Evolutionary conservation across 2,329 filamentous ascomycete species (phyloP).

Genomic region (Diaporthe longicolla): DNA sequence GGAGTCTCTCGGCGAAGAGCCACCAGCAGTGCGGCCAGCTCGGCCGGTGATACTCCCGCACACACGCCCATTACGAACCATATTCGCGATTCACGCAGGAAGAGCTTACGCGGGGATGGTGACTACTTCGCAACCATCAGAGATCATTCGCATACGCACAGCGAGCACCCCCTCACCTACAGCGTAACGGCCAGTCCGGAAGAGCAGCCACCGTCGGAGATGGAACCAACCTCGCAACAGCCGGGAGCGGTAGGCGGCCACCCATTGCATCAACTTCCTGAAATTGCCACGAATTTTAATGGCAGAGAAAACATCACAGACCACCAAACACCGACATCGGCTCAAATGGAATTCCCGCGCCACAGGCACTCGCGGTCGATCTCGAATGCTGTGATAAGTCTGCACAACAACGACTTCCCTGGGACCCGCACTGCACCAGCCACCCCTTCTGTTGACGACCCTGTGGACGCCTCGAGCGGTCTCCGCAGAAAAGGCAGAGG

Average conservation of each 20-base stretch:
- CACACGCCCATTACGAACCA: conserved; percentile 65
- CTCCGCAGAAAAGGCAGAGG: conserved; percentile 60
- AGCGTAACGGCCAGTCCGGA: conserved; percentile 81
- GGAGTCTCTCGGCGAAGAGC: conserved; percentile 68
- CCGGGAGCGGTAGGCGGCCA: conserved; percentile 56
- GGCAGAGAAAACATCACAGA: conserved; percentile 51
- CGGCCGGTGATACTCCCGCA: conserved; percentile 67
- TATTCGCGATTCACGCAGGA: conserved; percentile 66
- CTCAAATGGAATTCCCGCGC: conserved; percentile 52
- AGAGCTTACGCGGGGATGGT: conserved; percentile 65
- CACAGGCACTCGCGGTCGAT: conserved; percentile 62
- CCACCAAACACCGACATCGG: conserved; percentile 50
- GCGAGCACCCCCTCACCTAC: conserved; percentile 81
- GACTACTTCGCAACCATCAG: conserved; percentile 65
- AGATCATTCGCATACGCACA: conserved; percentile 55
- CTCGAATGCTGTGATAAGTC: conserved; percentile 60
- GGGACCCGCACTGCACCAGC: conserved; percentile 53
- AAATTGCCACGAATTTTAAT: conserved; percentile 55
- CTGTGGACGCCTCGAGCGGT: conserved; percentile 58
- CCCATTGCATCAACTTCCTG: conserved; percentile 52
- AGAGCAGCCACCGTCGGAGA: conserved; percentile 55
- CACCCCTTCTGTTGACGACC: conserved; percentile 56
- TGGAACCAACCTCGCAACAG: conserved; percentile 52
- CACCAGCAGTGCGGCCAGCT: conserved; percentile 75
- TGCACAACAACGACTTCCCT: conserved; percentile 53